Percentiles rank a stretch among this genome's conserved stretches.
Evolutionary conservation across 331 rosid genomes (phyloP).

Genomic region (Cydonia oblonga): DNA sequence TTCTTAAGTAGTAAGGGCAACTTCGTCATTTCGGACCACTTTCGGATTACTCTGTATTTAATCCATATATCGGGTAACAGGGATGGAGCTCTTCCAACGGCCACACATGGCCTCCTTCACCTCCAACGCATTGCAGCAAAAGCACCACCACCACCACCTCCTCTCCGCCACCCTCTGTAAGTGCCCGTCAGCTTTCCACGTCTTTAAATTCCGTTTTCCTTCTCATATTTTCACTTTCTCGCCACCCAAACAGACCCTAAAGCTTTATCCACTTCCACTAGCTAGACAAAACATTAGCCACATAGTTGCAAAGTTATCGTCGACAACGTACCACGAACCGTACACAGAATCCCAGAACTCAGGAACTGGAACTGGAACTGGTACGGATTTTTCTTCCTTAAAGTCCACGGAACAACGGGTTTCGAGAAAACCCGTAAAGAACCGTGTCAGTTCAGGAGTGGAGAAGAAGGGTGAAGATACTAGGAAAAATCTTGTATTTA

Average conservation of each 20-base stretch:
- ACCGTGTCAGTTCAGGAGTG: slow-evolving; percentile 23
- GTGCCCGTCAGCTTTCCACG: slow-evolving; percentile 24
- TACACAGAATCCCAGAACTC: slow-evolving; percentile 12
- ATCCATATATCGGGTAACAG: slow-evolving; percentile 14
- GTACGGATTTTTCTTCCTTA: slow-evolving; percentile 22
- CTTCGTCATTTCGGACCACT: neutral
- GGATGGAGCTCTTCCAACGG: slow-evolving; percentile 15
- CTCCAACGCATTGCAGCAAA: slow-evolving; percentile 36
- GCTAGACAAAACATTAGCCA: slow-evolving; percentile 7
- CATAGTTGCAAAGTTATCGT: slow-evolving; percentile 18
- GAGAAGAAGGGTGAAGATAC: slow-evolving; percentile 16
- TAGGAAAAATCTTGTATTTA: slow-evolving; percentile 19
- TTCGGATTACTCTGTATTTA: neutral
- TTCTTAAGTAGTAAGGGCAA: neutral
- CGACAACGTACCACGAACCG: slow-evolving; percentile 20
- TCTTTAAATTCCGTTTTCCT: slow-evolving; percentile 9
- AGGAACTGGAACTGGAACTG: neutral
- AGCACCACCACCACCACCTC: slow-evolving; percentile 12
- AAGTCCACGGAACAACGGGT: slow-evolving; percentile 16
- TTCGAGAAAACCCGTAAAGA: slow-evolving; percentile 17
- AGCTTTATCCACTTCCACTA: slow-evolving; percentile 14
- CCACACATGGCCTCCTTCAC: slow-evolving; percentile 51
- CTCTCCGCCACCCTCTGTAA: slow-evolving; percentile 27
- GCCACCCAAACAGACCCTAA: slow-evolving; percentile 18
- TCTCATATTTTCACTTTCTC: slow-evolving; percentile 19